Conservation (phyloP, 176 grass and related monocot genomes). For the Lolium rigidum region DNA sequence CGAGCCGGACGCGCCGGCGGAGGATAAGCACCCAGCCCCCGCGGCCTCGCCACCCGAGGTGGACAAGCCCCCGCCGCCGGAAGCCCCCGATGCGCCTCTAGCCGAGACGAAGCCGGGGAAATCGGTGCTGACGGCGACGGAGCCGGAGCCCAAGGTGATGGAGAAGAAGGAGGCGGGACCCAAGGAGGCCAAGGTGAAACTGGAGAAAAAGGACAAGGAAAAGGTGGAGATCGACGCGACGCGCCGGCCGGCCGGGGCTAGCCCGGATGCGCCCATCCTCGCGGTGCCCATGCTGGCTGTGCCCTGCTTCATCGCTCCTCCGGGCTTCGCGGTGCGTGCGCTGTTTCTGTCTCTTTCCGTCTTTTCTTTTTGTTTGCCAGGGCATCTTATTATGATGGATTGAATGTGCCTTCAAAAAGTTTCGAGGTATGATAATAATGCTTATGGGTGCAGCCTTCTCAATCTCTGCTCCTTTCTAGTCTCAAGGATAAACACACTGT, state of each 20-base stretch:
- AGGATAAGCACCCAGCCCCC: not conserved
- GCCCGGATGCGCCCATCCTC: conserved; percentile 44
- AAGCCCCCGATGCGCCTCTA: not conserved
- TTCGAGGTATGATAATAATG: conserved; percentile 14
- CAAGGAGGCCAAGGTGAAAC: not conserved
- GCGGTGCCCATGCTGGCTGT: conserved; percentile 67
- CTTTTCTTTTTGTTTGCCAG: not conserved
- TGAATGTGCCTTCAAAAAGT: not conserved
- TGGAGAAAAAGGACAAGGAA: conserved; percentile 38
- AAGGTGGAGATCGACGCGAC: conserved; percentile 42
- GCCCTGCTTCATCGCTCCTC: conserved; percentile 63
- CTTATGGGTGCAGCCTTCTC: conserved; percentile 7
- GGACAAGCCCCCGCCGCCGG: conserved; percentile 1
- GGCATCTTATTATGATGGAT: conserved; percentile 9
- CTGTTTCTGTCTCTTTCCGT: not conserved
- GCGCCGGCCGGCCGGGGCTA: conserved; percentile 34
- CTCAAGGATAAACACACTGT: not conserved
- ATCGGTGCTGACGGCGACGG: not conserved
- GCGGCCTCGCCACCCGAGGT: not conserved
- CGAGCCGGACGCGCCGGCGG: conserved; percentile 13
- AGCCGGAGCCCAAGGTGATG: not conserved
- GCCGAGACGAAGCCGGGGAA: conserved; percentile 5
- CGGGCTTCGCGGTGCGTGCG: conserved; percentile 72
- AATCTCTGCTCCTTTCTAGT: not conserved
- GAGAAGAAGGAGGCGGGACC: conserved; percentile 35